Evolutionary conservation across 805 yeast species (phyloP).

Genomic region (Saccharomyces eubayanus): DNA sequence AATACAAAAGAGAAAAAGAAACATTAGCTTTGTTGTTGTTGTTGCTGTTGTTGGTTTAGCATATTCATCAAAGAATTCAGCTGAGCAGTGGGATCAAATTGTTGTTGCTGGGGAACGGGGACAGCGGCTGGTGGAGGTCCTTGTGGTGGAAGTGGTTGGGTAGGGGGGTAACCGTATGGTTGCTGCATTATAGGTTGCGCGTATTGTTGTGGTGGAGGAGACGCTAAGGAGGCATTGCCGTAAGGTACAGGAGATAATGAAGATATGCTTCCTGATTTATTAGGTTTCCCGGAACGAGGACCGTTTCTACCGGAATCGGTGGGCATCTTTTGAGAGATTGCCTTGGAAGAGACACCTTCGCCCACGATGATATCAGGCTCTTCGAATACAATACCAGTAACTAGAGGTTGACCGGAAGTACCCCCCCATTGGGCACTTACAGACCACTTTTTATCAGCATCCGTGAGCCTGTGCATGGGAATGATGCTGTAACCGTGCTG

Average conservation of each 20-base stretch:
- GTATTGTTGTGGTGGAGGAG: conserved; percentile 14
- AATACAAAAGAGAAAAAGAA: background rate
- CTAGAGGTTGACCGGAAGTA: conserved; percentile 78
- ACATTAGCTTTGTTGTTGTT: conserved; percentile 7
- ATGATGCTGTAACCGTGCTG: conserved; percentile 82
- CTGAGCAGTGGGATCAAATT: conserved; percentile 34
- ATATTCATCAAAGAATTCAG: conserved; percentile 36
- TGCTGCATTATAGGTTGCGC: conserved; percentile 6
- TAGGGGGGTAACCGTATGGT: conserved; percentile 8
- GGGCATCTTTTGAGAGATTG: conserved; percentile 87
- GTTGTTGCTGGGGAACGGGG: conserved; percentile 17
- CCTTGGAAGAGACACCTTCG: conserved; percentile 84
- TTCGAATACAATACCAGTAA: conserved; percentile 75
- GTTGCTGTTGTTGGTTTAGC: conserved; percentile 32
- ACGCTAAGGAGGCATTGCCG: conserved; percentile 28
- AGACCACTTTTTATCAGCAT: conserved; percentile 88
- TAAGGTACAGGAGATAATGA: background rate
- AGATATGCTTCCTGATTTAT: conserved; percentile 15
- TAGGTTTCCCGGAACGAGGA: conserved; percentile 67
- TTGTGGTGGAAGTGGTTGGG: conserved; percentile 12
- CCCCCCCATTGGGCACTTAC: conserved; percentile 94
- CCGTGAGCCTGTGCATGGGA: conserved; percentile 82
- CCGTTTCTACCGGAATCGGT: conserved; percentile 81
- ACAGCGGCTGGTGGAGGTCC: conserved; percentile 16
- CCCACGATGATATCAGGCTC: conserved; percentile 98